Percentiles rank a stretch among this genome's conserved stretches.
phyloP scores from a whole-genome alignment of 306 rosid species.

The Dalbergia cochinchinensis region DNA sequence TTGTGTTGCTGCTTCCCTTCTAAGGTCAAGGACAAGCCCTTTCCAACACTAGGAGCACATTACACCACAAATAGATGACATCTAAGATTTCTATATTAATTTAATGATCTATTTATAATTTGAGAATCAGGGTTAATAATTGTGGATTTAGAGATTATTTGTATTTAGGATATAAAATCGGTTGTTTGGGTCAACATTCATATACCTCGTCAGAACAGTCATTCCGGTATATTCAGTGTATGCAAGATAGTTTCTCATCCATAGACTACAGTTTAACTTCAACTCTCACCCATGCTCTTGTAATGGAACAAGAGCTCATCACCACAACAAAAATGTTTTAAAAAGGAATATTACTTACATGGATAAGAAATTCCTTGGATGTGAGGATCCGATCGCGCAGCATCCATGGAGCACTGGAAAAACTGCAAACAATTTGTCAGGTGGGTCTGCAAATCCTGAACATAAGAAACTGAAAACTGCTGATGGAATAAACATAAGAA shows the following conservation, averaged over 20 bases:
- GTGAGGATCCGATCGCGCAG: conserved; percentile 74
- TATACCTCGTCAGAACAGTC: not conserved
- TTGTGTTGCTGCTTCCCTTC: too few species aligned
- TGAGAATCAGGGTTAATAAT: too few species aligned
- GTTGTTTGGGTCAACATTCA: too few species aligned
- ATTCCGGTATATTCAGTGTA: not conserved
- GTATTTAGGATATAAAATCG: too few species aligned
- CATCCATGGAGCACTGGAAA: conserved; percentile 96
- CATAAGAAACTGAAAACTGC: conserved; percentile 29
- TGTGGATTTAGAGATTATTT: too few species aligned
- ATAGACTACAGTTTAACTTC: conserved; percentile 3
- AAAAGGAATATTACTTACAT: conserved; percentile 61
- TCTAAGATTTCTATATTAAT: too few species aligned
- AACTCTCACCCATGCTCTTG: not conserved
- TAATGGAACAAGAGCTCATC: conserved; percentile 2
- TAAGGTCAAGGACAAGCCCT: too few species aligned
- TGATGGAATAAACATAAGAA: conserved; percentile 23
- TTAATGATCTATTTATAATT: too few species aligned
- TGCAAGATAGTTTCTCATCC: not conserved
- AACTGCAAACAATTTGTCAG: conserved; percentile 63
- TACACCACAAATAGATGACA: too few species aligned
- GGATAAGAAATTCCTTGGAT: conserved; percentile 80
- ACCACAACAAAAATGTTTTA: not conserved
- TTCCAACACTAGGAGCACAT: too few species aligned
- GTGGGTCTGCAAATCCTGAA: conserved; percentile 24